phyloP scores from a whole-genome alignment of 2,329 filamentous ascomycete species.

The Diaporthe destruens region DNA sequence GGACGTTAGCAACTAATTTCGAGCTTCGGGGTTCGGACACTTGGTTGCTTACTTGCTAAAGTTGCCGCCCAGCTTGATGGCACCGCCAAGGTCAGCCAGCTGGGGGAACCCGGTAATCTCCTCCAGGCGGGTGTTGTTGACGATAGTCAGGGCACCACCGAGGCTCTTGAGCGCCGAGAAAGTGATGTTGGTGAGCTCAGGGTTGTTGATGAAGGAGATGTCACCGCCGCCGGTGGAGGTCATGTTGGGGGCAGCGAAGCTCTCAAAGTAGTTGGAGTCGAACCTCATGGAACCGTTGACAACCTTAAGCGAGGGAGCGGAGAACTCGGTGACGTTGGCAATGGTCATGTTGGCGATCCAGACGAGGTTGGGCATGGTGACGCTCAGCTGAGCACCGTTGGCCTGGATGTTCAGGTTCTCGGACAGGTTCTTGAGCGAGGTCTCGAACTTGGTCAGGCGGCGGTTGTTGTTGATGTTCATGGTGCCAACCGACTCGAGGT shows the following conservation, averaged over 20 bases:
- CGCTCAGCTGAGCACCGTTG: constrained; percentile 79
- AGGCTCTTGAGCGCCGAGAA: constrained; percentile 77
- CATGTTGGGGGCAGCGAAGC: constrained; percentile 76
- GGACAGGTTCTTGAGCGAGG: constrained; percentile 82
- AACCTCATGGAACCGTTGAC: constrained; percentile 87
- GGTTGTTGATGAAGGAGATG: constrained; percentile 74
- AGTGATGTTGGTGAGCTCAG: constrained; percentile 77
- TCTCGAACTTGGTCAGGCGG: constrained; percentile 80
- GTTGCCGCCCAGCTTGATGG: constrained; percentile 86
- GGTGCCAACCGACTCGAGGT: constrained; percentile 76
- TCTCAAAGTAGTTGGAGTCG: constrained; percentile 79
- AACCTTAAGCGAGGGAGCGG: constrained; percentile 76
- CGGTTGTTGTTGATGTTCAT: constrained; percentile 94
- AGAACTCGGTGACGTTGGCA: constrained; percentile 81
- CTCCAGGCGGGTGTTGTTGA: constrained; percentile 86
- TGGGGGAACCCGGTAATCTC: constrained; percentile 75
- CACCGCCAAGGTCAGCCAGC: constrained; percentile 80
- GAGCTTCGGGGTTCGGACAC: rapidly evolving
- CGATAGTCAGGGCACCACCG: constrained; percentile 84
- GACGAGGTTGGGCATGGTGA: constrained; percentile 83
- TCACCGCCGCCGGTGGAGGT: constrained; percentile 72
- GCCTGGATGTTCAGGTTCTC: constrained; percentile 78
- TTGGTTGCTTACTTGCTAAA: constrained; percentile 78
- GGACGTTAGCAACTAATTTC: constrained; percentile 48
- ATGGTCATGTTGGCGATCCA: constrained; percentile 85